These are phyloP conservation scores for Mycena belliarum DNA, from an alignment of 768 basidiomycete genomes.

Conservation along the genomic window DNA sequence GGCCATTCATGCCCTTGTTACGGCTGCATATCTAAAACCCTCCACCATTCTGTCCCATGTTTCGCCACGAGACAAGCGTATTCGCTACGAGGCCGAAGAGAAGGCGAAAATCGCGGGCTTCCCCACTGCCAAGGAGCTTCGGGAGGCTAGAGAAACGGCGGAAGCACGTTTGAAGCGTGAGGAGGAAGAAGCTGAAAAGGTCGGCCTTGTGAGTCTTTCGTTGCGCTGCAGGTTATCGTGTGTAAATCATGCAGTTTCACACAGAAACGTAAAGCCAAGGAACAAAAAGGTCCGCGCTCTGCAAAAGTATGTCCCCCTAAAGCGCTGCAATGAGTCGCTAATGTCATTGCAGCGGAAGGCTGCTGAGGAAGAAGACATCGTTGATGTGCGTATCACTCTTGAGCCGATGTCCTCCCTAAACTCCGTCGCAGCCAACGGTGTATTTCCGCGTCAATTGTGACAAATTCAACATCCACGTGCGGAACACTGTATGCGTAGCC, in stretches of 20 bases:
- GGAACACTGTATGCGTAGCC: slow-evolving; percentile 73
- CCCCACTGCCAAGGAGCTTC: slow-evolving; percentile 78
- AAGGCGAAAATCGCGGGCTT: slow-evolving; percentile 72
- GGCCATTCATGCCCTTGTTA: slow-evolving; percentile 70
- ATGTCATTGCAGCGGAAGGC: slow-evolving; percentile 40
- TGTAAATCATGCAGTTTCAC: slow-evolving; percentile 26
- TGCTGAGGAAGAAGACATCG: slow-evolving; percentile 52
- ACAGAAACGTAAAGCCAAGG: slow-evolving; percentile 67
- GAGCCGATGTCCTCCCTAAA: background rate
- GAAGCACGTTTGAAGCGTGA: slow-evolving; percentile 63
- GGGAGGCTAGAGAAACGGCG: slow-evolving; percentile 69
- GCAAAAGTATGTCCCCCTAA: slow-evolving; percentile 47
- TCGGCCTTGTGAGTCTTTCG: slow-evolving; percentile 61
- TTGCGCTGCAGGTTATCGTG: slow-evolving; percentile 3
- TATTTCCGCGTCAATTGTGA: slow-evolving; percentile 90
- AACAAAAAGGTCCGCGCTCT: slow-evolving; percentile 45
- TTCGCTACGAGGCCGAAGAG: slow-evolving; percentile 80
- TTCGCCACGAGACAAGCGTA: slow-evolving; percentile 78
- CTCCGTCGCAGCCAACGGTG: slow-evolving; percentile 54
- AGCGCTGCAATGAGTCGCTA: background rate
- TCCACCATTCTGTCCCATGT: slow-evolving; percentile 76
- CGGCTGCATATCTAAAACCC: slow-evolving; percentile 72
- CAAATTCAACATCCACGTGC: slow-evolving; percentile 82
- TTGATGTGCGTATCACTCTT: slow-evolving; percentile 58
- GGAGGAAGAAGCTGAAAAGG: slow-evolving; percentile 72